A percentile compares a stretch with the other conserved stretches of the same genome.
These are phyloP conservation scores for Aspergillus novoparasiticus DNA, from an alignment of 2,329 filamentous ascomycete species.

Conservation along the genomic window DNA sequence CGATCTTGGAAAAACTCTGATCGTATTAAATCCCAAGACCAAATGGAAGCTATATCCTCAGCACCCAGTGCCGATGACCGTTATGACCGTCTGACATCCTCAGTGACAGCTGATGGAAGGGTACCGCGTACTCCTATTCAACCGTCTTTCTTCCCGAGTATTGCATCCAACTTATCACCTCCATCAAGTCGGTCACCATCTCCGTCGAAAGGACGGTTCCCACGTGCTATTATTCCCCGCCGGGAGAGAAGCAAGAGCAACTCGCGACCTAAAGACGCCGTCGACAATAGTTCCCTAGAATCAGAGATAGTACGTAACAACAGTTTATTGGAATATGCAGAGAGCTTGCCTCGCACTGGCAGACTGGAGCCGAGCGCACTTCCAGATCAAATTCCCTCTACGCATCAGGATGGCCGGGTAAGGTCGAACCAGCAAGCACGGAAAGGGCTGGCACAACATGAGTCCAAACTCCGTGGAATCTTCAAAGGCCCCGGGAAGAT, in stretches of 20 bases:
- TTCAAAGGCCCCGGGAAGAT: constrained; percentile 73
- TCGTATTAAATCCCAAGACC: constrained; percentile 59
- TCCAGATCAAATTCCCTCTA: constrained; percentile 28
- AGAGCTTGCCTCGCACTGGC: constrained; percentile 18
- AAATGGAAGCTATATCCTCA: constrained; percentile 57
- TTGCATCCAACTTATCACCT: constrained; percentile 66
- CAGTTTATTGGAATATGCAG: constrained; percentile 16
- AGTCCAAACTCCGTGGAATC: constrained; percentile 69
- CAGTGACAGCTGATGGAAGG: constrained; percentile 50
- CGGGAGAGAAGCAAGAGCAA: constrained; percentile 43
- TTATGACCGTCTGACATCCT: constrained; percentile 38
- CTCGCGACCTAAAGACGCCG: constrained; percentile 41
- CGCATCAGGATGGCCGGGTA: constrained; percentile 26
- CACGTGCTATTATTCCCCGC: constrained; percentile 44
- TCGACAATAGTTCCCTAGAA: constrained; percentile 24
- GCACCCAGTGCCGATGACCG: constrained; percentile 46
- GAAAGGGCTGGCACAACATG: constrained; percentile 39
- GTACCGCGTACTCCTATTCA: constrained; percentile 43
- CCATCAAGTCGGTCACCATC: constrained; percentile 65
- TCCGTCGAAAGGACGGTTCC: constrained; percentile 60
- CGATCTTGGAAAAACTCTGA: constrained; percentile 4
- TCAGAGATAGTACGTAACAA: constrained; percentile 21
- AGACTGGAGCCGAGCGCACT: constrained; percentile 33
- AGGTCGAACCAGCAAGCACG: constrained; percentile 25
- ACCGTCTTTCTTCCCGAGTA: constrained; percentile 56